Evolutionary conservation across 2,329 filamentous ascomycete genomes (phyloP), one percentile per base, ranked within the genome.

Genomic region (Paracorniculantispora psalliotae): DNA sequence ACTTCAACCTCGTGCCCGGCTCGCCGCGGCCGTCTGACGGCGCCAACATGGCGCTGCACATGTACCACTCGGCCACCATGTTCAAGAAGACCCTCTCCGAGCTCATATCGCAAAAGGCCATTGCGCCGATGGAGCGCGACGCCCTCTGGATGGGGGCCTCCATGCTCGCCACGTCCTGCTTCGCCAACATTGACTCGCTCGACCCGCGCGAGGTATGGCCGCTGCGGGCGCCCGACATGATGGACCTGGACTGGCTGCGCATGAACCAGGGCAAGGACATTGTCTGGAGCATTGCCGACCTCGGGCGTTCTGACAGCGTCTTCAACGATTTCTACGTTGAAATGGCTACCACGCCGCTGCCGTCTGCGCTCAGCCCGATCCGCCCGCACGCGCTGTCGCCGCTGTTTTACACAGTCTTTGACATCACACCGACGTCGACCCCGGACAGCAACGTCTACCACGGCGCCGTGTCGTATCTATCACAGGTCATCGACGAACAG

Each of bases 231-330:
- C 65, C 71, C 0, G 70, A 71, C 1, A 57, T 69, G 1, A 66
- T 69, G 1, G 79, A 84, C 62, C 69, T 86, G 2, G 73, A 79
- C 62, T 87, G 82, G 83, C 67, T 86, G 4, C 77, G 71, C 37
- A 74, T 86, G 63, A 76, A 72, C 60, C 75, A 80, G 15, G 79
- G 80, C 0, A 85, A 86, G 68, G 75, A 73, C 58, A 72, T 75
- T 10, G 69, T 85, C 2, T 84, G 77, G 75, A 66, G 74, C 3
- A 64, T 82, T 0, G 72, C 77, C 0, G 71, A 83, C 55, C 78
- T 81, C 0, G 57, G 72, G n/a, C 70, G 78, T 13, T 61, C 70
- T 0, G 75, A 78, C 39, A 79, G 78, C 57, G 61, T 77, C 2
- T 82, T 82, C 64, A 58, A 68, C 49, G 37, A 59, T 0, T 64